Evolutionary conservation across 371 early-diverging fungal genomes (phyloP).

Genomic region (Dinochytrium kinnereticum): DNA sequence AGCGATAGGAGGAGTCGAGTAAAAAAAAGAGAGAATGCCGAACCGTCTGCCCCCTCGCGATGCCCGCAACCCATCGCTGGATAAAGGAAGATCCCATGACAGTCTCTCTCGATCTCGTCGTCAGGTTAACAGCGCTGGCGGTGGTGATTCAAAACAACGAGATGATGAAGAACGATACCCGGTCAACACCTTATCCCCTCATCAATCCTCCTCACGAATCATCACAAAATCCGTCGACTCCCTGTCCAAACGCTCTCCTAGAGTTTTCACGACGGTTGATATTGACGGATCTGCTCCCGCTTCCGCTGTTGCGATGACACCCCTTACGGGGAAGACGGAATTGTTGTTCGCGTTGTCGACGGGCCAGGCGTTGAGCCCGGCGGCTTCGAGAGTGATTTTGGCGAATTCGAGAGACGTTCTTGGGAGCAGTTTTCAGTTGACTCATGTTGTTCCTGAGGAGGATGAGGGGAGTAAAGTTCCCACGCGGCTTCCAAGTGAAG

Average conservation of each 20-base stretch:
- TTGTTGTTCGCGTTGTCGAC: not conserved
- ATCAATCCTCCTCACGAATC: not conserved
- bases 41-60: not conserved
- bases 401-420: not conserved
- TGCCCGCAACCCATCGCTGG: not conserved
- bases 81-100: not conserved
- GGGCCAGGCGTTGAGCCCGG: constrained; percentile 12
- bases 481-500: not conserved
- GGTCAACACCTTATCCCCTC: not conserved
- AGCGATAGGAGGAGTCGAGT: too few relatives aligned
- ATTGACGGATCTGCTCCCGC: too few relatives aligned
- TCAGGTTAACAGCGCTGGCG: too few relatives aligned
- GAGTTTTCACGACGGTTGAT: too few relatives aligned
- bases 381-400: not conserved
- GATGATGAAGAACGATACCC: too few relatives aligned
- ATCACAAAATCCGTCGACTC: constrained; percentile 9
- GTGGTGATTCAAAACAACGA: too few relatives aligned
- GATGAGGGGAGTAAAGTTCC: constrained; percentile 22
- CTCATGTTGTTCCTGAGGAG: constrained; percentile 37
- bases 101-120: too few relatives aligned
- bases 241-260: too few relatives aligned
- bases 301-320: too few relatives aligned
- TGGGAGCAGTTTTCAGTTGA: constrained; percentile 33
- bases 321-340: too few relatives aligned
- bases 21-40: too few relatives aligned